Conservation (phyloP, 805 yeast species). For the Starmerella apicola region DNA sequence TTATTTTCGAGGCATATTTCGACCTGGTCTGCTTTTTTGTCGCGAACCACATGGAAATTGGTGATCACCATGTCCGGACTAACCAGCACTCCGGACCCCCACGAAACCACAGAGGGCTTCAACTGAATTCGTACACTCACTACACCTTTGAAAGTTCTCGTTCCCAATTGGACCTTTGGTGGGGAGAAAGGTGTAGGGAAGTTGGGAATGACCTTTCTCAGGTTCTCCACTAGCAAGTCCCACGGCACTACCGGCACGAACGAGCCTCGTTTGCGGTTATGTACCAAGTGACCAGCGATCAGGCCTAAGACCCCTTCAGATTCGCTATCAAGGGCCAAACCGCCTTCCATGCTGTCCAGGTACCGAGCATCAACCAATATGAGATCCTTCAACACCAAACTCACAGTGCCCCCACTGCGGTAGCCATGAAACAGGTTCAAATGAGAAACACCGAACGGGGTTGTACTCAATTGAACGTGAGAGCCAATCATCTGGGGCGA, state of each 20-base stretch:
- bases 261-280: constrained; percentile 26
- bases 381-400: constrained; percentile 12
- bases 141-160: constrained; percentile 10
- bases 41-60: constrained; percentile 26
- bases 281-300: constrained; percentile 23
- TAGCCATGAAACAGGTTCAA: constrained; percentile 27
- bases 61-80: constrained; percentile 24
- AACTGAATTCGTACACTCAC: constrained; percentile 14
- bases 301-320: constrained; percentile 23
- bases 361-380: constrained; percentile 25
- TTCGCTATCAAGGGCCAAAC: constrained; percentile 13
- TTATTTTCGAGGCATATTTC: constrained; percentile 13
- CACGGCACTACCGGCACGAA: constrained; percentile 25
- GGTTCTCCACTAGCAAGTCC: constrained; percentile 13
- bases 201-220: neutral
- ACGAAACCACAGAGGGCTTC: constrained; percentile 21
- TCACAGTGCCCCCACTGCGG: constrained; percentile 22
- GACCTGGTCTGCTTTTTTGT: constrained; percentile 6
- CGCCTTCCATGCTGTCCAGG: constrained; percentile 31
- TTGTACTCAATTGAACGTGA: constrained; percentile 18
- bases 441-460: constrained; percentile 28
- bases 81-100: constrained; percentile 30
- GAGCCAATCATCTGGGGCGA: neutral
- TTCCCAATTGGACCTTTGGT: neutral
- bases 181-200: neutral